Conservation (phyloP, 2,329 filamentous ascomycete genomes). For the Nemania serpens region DNA sequence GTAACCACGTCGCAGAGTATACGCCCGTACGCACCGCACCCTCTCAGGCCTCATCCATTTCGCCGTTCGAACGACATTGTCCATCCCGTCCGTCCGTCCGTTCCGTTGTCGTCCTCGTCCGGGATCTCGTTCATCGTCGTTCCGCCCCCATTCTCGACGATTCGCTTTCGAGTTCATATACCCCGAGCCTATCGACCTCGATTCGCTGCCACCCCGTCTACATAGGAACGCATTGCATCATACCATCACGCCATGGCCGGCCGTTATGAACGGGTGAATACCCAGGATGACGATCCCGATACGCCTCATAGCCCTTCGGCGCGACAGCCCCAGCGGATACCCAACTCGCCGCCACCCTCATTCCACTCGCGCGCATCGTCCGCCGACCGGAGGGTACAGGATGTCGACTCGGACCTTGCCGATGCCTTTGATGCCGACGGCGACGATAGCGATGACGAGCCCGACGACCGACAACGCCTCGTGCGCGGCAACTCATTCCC, state of each 20-base stretch:
- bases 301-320: constrained; percentile 41
- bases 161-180: background rate
- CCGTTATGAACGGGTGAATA: constrained; percentile 64
- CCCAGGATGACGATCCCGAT: constrained; percentile 58
- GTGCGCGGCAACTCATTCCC: constrained; percentile 68
- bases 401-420: constrained; percentile 78
- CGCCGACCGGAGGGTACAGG: constrained; percentile 50
- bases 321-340: constrained; percentile 46
- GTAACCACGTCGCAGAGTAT: background rate
- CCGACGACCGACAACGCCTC: constrained; percentile 83
- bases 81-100: too few relatives aligned
- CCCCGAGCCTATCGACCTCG: background rate
- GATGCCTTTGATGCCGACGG: constrained; percentile 90
- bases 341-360: constrained; percentile 74
- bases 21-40: too few relatives aligned
- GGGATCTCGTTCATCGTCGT: background rate
- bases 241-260: constrained; percentile 51
- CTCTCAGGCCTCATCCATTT: too few relatives aligned
- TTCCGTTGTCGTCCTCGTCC: too few relatives aligned
- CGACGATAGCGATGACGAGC: constrained; percentile 71
- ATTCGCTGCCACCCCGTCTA: background rate
- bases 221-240: background rate
- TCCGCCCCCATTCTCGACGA: too few relatives aligned
- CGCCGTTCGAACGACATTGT: background rate
- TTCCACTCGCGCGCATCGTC: constrained; percentile 86